Conservation (phyloP, 768 basidiomycete genomes). For the Boletus reticuloceps region DNA sequence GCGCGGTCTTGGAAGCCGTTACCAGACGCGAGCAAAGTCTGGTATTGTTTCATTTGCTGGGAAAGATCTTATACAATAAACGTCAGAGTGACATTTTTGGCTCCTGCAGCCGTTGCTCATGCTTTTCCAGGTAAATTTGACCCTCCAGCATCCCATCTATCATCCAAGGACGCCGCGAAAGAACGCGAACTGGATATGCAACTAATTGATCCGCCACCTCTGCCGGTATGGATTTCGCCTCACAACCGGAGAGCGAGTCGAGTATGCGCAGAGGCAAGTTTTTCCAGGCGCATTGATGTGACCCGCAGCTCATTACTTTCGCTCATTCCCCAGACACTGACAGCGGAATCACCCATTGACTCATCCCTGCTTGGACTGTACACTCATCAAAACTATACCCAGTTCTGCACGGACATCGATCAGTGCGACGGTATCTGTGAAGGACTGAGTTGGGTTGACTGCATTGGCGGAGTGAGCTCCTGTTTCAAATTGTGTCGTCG, state of each 20-base stretch:
- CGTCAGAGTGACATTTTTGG: slow-evolving; percentile 40
- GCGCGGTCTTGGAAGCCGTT: slow-evolving; percentile 62
- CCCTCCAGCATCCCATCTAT: slow-evolving; percentile 50
- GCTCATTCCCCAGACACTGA: slow-evolving; percentile 49
- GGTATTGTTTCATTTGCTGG: slow-evolving; percentile 87
- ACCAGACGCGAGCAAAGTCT: slow-evolving; percentile 85
- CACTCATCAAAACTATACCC: slow-evolving; percentile 90
- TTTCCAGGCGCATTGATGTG: not conserved
- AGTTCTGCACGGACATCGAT: slow-evolving; percentile 77
- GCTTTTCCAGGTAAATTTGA: slow-evolving; percentile 70
- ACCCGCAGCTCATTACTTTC: not conserved
- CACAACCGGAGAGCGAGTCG: slow-evolving; percentile 69
- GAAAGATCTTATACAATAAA: slow-evolving; percentile 94
- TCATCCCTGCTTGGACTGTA: slow-evolving; percentile 86
- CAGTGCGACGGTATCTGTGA: slow-evolving; percentile 70
- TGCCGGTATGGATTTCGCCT: slow-evolving; percentile 57
- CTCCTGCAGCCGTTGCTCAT: not conserved
- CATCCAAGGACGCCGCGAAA: slow-evolving; percentile 59
- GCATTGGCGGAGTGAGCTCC: slow-evolving; percentile 49
- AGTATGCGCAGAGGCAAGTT: slow-evolving; percentile 70
- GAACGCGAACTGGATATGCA: slow-evolving; percentile 56
- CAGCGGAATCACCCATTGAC: slow-evolving; percentile 87
- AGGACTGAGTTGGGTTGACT: slow-evolving; percentile 75
- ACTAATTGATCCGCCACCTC: slow-evolving; percentile 50
- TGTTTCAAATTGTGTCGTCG: not conserved